Evolutionary conservation across 2,329 filamentous ascomycete species (phyloP).

Genomic region (Davidsoniella virescens): DNA sequence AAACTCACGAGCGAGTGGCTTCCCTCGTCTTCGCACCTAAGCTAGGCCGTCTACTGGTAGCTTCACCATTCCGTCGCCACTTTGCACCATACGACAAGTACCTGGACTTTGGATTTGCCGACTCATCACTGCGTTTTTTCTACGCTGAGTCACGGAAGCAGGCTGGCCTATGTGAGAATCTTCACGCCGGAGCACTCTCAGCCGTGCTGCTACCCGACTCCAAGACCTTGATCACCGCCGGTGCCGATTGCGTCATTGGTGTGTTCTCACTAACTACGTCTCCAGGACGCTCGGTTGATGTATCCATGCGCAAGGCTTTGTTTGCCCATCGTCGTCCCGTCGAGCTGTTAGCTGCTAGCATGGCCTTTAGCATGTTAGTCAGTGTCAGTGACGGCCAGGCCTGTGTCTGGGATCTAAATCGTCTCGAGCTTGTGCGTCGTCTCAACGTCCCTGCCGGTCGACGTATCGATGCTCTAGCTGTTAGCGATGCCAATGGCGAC

Average conservation of each 20-base stretch:
- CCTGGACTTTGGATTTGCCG: slow-evolving; percentile 89
- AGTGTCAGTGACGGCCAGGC: slow-evolving; percentile 69
- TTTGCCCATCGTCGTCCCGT: slow-evolving; percentile 84
- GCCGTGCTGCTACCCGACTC: slow-evolving; percentile 75
- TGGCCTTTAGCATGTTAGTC: slow-evolving; percentile 75
- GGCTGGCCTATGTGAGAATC: slow-evolving; percentile 79
- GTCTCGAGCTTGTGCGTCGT: slow-evolving; percentile 68
- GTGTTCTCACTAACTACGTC: slow-evolving; percentile 58
- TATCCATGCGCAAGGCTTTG: slow-evolving; percentile 61
- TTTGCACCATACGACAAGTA: slow-evolving; percentile 86
- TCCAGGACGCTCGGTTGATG: slow-evolving; percentile 54
- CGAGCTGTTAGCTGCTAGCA: slow-evolving; percentile 65
- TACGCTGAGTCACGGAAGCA: slow-evolving; percentile 66
- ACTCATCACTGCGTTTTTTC: slow-evolving; percentile 85
- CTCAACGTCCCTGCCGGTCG: slow-evolving; percentile 37
- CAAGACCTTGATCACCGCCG: slow-evolving; percentile 78
- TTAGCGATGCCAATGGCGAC: slow-evolving; percentile 84
- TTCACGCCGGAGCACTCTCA: slow-evolving; percentile 82
- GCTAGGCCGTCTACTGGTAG: slow-evolving; percentile 67
- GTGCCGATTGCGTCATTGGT: slow-evolving; percentile 79
- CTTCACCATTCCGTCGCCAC: slow-evolving; percentile 71
- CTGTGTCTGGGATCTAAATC: slow-evolving; percentile 88
- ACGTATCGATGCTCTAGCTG: slow-evolving; percentile 54
- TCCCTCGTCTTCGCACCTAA: slow-evolving; percentile 65
- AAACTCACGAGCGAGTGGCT: slow-evolving; percentile 62